phyloP scores from a whole-genome alignment of 148 eudicot genomes.

The Polygonum aviculare region DNA sequence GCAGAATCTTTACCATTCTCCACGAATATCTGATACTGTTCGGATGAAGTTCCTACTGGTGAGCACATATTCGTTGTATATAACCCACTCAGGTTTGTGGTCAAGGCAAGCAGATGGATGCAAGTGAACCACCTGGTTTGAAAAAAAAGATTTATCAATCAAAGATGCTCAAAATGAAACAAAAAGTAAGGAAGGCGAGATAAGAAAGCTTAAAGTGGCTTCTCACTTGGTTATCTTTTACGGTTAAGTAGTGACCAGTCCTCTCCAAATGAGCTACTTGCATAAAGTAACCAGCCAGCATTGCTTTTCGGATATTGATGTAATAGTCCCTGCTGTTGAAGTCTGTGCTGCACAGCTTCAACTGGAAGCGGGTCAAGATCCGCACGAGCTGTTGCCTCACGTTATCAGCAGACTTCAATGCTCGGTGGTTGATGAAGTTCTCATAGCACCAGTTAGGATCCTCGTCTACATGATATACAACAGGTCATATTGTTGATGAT shows the following conservation, averaged over 20 bases:
- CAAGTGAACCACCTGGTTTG: constrained; percentile 67
- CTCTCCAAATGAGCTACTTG: constrained; percentile 97
- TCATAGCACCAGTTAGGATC: constrained; percentile 93
- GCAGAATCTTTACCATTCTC: constrained; percentile 61
- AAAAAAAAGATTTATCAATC: no score
- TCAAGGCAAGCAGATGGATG: constrained; percentile 98
- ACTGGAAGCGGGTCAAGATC: constrained; percentile 76
- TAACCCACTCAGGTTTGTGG: constrained; percentile 99
- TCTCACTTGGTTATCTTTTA: constrained; percentile 85
- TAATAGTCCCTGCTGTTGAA: constrained; percentile 95
- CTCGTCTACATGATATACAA: constrained; percentile 36
- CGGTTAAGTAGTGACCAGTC: constrained; percentile 89
- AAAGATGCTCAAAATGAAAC: not conserved
- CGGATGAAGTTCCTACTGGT: constrained; percentile 93
- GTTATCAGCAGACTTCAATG: constrained; percentile 87
- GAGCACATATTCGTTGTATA: constrained; percentile 90
- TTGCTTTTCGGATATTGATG: constrained; percentile 88
- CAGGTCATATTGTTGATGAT: no score
- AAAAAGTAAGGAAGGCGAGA: not conserved
- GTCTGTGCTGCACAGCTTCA: constrained; percentile 88
- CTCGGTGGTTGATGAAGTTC: constrained; percentile 72
- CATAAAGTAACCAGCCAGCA: constrained; percentile 98
- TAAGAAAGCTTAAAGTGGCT: no score
- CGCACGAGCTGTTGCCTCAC: constrained; percentile 94
- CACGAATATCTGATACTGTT: constrained; percentile 88